These are phyloP conservation scores for Pyropia yezoensis DNA, from an alignment of 23 red algal genomes.

Conservation along the genomic window DNA sequence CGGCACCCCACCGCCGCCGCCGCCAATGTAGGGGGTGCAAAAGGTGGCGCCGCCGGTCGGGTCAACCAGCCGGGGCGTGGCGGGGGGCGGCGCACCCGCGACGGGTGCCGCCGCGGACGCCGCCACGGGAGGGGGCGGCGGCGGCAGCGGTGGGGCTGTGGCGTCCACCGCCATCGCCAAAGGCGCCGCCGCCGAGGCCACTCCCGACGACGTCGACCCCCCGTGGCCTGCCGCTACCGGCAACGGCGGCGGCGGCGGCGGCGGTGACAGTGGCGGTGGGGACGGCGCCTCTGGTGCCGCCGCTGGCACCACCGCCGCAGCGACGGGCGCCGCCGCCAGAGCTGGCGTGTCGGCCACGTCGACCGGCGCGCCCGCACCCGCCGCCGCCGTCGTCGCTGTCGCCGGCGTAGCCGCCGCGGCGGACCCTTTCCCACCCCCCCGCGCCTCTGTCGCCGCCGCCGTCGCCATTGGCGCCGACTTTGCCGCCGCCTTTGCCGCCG, in stretches of 20 bases:
- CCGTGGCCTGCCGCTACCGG: neutral
- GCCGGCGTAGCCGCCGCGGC: neutral
- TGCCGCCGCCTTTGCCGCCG: too few relatives aligned
- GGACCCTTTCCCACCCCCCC: neutral
- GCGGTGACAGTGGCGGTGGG: neutral
- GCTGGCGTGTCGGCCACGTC: neutral
- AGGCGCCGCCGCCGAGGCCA: neutral
- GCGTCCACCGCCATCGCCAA: neutral
- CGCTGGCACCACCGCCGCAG: neutral
- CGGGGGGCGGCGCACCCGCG: too few relatives aligned
- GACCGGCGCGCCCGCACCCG: too few relatives aligned
- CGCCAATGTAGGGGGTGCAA: neutral
- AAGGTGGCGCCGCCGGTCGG: neutral
- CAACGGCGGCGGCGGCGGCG: neutral
- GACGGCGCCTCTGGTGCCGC: neutral
- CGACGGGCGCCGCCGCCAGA: neutral
- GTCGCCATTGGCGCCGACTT: too few relatives aligned
- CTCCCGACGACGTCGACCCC: neutral
- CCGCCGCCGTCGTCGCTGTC: neutral
- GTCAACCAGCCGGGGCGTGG: too few relatives aligned
- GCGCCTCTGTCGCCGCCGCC: neutral
- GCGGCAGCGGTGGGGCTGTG: neutral
- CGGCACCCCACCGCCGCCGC: neutral
- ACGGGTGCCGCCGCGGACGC: too few relatives aligned
- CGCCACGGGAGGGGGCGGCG: neutral